These are phyloP conservation scores for Castanospermum australe DNA, from an alignment of 306 rosid genomes.

Conservation along the genomic window DNA sequence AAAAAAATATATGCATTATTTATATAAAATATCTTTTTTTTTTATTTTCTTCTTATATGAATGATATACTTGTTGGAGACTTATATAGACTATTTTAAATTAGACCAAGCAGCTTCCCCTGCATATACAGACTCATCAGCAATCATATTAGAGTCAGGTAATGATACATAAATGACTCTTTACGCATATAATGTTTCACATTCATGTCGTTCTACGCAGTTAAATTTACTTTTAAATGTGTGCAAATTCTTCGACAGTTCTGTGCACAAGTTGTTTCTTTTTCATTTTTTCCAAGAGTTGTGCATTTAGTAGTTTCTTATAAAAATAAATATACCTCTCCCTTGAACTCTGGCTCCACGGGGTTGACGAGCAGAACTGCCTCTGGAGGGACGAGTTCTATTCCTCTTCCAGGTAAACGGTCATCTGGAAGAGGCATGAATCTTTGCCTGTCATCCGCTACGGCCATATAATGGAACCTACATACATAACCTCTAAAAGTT, in stretches of 20 bases:
- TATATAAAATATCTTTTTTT: too few species aligned
- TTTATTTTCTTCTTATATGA: too few species aligned
- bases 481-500: neutral
- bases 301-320: neutral
- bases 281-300: neutral
- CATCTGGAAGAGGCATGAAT: slow-evolving; percentile 78
- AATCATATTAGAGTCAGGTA: neutral
- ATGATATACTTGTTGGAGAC: neutral
- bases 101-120: neutral
- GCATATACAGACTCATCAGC: neutral
- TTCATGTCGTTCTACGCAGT: neutral
- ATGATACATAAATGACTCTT: neutral
- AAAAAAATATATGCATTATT: too few species aligned
- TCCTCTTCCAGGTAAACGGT: slow-evolving; percentile 55
- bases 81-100: neutral
- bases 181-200: neutral
- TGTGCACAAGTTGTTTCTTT: neutral
- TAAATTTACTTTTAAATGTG: neutral
- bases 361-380: slow-evolving; percentile 70
- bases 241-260: too few species aligned
- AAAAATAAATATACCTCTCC: slow-evolving; percentile 51
- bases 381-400: slow-evolving; percentile 57
- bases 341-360: slow-evolving; percentile 61
- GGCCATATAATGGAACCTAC: slow-evolving; percentile 74
- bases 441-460: slow-evolving; percentile 65